A percentile compares a stretch with the other conserved stretches of the same genome.
phyloP scores from a whole-genome alignment of 208 protist species.

The Acanthamoeba pearcei region DNA sequence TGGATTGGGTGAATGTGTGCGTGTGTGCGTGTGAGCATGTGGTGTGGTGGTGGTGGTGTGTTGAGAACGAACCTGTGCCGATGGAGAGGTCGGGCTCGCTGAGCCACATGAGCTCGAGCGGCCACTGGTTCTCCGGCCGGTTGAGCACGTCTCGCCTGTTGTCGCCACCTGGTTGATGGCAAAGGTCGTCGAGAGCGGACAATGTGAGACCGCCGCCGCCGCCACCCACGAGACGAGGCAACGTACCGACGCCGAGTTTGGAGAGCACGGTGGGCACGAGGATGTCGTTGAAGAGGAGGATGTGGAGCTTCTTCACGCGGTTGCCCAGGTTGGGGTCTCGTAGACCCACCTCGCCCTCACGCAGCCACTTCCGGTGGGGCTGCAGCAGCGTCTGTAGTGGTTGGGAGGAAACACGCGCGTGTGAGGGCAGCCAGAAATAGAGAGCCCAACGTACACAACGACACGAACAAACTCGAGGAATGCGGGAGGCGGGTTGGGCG shows the following conservation, averaged over 20 bases:
- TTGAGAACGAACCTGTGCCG: not conserved
- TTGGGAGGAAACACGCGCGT: too few relatives aligned
- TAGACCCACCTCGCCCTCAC: constrained; percentile 31
- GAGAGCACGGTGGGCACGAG: constrained; percentile 39
- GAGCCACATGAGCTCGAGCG: constrained; percentile 61
- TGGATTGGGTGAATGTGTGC: not conserved
- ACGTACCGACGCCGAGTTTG: constrained; percentile 21
- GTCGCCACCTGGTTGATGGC: not conserved
- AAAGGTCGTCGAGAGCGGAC: not conserved
- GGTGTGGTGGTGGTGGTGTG: not conserved
- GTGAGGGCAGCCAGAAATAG: too few relatives aligned
- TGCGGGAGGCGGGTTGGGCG: not conserved
- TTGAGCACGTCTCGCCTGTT: constrained; percentile 12
- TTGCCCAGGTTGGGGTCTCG: constrained; percentile 41
- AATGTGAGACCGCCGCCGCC: not conserved
- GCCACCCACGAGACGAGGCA: not conserved
- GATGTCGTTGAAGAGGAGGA: constrained; percentile 63
- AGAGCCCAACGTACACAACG: too few relatives aligned
- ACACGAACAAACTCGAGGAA: not conserved
- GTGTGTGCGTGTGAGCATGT: not conserved
- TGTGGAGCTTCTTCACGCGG: constrained; percentile 46
- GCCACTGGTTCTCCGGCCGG: constrained; percentile 49
- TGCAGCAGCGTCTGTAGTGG: not conserved
- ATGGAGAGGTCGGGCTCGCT: constrained; percentile 14
- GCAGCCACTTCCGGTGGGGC: constrained; percentile 54